Conservation (phyloP, 257 asterid species). For the Przewalskia tangutica region DNA sequence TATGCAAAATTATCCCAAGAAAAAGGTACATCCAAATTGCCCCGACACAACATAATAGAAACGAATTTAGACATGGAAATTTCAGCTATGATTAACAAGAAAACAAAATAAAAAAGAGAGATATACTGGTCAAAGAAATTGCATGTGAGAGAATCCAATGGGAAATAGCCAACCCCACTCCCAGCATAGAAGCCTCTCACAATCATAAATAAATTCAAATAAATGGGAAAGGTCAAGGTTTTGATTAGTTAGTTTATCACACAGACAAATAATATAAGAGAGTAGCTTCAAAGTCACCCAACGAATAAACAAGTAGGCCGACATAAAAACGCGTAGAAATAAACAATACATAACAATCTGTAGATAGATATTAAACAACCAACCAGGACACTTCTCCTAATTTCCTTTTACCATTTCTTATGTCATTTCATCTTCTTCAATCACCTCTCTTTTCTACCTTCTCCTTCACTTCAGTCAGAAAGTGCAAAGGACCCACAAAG, state of each 20-base stretch:
- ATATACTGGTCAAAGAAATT: not conserved
- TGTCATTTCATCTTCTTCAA: not conserved
- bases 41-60: not conserved
- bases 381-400: not conserved
- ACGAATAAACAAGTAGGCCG: not conserved
- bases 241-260: not conserved
- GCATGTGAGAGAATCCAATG: not conserved
- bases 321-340: slow-evolving; percentile 1
- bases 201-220: not conserved
- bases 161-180: not conserved
- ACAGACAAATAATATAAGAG: not conserved
- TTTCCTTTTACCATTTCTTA: not conserved
- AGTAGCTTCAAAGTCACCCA: not conserved
- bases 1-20: not conserved
- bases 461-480: not conserved
- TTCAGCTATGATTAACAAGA: not conserved
- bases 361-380: not conserved
- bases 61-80: not conserved
- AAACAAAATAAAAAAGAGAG: not conserved
- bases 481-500: not conserved
- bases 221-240: not conserved
- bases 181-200: not conserved
- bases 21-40: not conserved
- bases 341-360: not conserved
- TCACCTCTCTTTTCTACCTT: not conserved